phyloP scores from a whole-genome alignment of 257 asterid genomes.

The Verbena officinalis region DNA sequence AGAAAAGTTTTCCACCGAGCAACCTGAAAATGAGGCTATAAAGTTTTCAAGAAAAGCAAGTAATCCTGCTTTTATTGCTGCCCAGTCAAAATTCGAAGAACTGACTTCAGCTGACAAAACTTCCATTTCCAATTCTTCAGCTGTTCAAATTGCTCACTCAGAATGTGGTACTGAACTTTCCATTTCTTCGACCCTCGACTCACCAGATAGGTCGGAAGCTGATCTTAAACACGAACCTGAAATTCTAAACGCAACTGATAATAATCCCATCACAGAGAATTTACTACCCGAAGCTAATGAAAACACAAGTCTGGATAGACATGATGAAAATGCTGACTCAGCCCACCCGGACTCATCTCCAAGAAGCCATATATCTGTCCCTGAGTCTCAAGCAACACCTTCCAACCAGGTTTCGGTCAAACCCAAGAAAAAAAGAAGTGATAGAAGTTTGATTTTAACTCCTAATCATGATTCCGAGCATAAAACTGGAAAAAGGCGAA shows the following conservation, averaged over 20 bases:
- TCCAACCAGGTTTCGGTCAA: conserved; percentile 52
- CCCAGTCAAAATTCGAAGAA: conserved; percentile 63
- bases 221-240: conserved; percentile 38
- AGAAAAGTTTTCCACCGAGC: conserved; percentile 29
- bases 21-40: conserved; percentile 43
- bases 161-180: conserved; percentile 77
- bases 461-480: too few species aligned
- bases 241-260: conserved; percentile 24
- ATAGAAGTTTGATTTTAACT: too few species aligned
- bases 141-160: conserved; percentile 51
- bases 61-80: conserved; percentile 64
- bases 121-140: conserved; percentile 36
- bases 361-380: conserved; percentile 42
- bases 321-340: conserved; percentile 16
- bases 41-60: conserved; percentile 41
- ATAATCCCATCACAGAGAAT: conserved; percentile 29
- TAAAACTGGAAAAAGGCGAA: conserved; percentile 50
- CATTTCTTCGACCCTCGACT: conserved; percentile 69
- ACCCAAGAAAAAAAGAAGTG: conserved; percentile 49
- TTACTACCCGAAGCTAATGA: conserved; percentile 38
- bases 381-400: conserved; percentile 60
- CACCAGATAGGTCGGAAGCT: conserved; percentile 56
- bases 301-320: conserved; percentile 30
- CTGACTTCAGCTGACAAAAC: conserved; percentile 42
- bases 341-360: too few species aligned